Evolutionary conservation across 768 basidiomycete genomes (phyloP).

Genomic region (Podaxis rugospora): DNA sequence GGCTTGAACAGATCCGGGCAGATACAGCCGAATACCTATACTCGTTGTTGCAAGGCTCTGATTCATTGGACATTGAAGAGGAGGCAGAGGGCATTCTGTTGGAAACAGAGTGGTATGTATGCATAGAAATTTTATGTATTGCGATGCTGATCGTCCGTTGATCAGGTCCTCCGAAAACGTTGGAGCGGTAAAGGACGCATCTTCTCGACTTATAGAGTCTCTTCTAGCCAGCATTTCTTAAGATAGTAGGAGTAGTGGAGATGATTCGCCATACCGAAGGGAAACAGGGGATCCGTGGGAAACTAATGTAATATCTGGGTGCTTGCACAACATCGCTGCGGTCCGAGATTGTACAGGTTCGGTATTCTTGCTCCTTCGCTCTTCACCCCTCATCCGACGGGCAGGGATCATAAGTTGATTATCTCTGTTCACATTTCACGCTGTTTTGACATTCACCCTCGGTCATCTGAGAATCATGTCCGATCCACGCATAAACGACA

Average conservation of each 20-base stretch:
- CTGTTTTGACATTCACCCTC: background rate
- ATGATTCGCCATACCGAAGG: background rate
- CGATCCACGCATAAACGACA: slow-evolving; percentile 63
- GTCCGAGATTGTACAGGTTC: slow-evolving; percentile 2
- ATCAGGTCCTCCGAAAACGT: slow-evolving; percentile 46
- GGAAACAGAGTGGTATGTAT: slow-evolving; percentile 74
- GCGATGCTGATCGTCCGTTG: background rate
- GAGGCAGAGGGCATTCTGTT: slow-evolving; percentile 65
- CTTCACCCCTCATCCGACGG: slow-evolving; percentile 1
- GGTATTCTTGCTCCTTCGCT: background rate
- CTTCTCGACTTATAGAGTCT: slow-evolving; percentile 32
- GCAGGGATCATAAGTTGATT: background rate
- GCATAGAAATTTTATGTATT: background rate
- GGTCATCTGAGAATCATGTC: slow-evolving; percentile 28
- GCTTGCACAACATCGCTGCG: background rate
- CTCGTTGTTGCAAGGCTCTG: slow-evolving; percentile 65
- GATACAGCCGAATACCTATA: slow-evolving; percentile 84
- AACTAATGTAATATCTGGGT: slow-evolving; percentile 5
- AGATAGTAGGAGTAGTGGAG: background rate
- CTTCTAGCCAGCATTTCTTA: background rate
- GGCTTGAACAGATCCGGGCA: slow-evolving; percentile 57
- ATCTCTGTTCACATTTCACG: too few relatives aligned
- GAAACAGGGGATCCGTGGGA: slow-evolving; percentile 8
- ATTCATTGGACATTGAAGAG: slow-evolving; percentile 56
- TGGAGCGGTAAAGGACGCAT: slow-evolving; percentile 32